Base-by-base conservation (phyloP, 108 stramenopile species). In the Skeletonema potamos region DNA sequence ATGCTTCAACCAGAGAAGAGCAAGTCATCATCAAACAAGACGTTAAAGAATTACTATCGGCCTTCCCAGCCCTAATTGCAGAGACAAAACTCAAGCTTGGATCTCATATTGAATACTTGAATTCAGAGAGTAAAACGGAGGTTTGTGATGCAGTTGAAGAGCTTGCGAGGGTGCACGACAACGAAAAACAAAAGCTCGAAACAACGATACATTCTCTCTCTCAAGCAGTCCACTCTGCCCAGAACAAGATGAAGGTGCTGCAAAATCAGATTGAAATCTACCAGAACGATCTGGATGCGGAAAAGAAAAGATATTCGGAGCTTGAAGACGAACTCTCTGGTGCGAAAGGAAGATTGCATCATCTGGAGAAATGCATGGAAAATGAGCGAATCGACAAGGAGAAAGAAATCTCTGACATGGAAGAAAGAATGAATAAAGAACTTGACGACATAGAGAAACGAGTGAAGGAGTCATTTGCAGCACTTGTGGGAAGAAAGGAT, bases 361-460 rank as follows among this genome's bases (percentile, higher is more conserved):
- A 48, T 1, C 32, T 70, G n/a, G 61, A 70, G 54, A 13, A 24
- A 15, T 27, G 41, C 3, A 29, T 77, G 33, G 62, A 57, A 18
- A 26, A 12, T 4, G 76, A 77, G 37, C 69, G 56, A 12, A 27
- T 24, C 17, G 32, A 46, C 13, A 77, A 77, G 37, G 5, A 64
- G 17, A 46, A 65, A 10, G 63, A 65, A 43, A 12, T 77, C 1
- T 17, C 41, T 1, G 63, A 69, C 10, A 46, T 58, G 26, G 68
- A 77, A 15, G 62, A 8, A n/a, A 64, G 34, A 64, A 77, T 76
- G 74, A 37, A 68, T 17, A 17, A n/a, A 24, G 67, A 68, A 60
- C 66, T 76, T 18, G 74, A 76, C 2, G 74, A 26, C 6, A 64
- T 76, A 37, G 61, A 76, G 24, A 10, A 27, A 9, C 67, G 68